Base-by-base conservation (phyloP, 164 flowering plant genomes). In the Tetracentron sinense region DNA sequence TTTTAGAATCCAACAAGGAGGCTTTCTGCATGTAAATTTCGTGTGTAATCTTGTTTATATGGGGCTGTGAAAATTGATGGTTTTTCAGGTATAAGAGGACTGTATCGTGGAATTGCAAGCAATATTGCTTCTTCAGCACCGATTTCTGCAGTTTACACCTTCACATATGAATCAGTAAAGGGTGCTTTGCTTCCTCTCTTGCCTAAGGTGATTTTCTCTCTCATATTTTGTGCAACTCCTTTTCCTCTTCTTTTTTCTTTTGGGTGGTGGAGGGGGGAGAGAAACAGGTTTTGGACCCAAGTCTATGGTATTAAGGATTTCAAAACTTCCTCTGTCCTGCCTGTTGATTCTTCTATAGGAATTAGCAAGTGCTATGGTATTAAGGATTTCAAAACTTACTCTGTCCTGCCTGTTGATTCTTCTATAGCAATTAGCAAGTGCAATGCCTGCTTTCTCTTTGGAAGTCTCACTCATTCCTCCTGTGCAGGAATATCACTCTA, bases 71-170 rank as follows among this genome's bases (percentile, higher is more conserved):
- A 28, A 19, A 58, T 17, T 21, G 42, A 35, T 56, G 46, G 49
- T 23, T 47, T 77, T 70, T 64, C 85, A 95, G 99, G 99, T 69
- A 60, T 88, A 46, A 65, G 67, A 20, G 99, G 97, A 63, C 83
- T 95, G 19, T 95, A 95, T 68, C 96, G 99, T 68, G 99, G 99
- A 66, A 81, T 95, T 67, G 63, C 84, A 44, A 89, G 94, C 83
- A 91, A 92, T 65, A 81, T 95, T 80, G 84, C 91, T 46, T 83
- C 84, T 46, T 89, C 99, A 51, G 97, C 97, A 70, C 99, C 99
- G 44, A 91, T 92, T 62, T 95, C 99, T 76, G 99, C 96, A 0
- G 69, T 95, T 68, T 95, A 95, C 74, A 88, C 96, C 64, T 89
- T 84, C 62, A 88, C 96, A 7, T 95, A 95, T 78, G 99, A 95